These are phyloP conservation scores for Fraxinus anomala DNA, from an alignment of 257 asterid genomes.

Conservation along the genomic window DNA sequence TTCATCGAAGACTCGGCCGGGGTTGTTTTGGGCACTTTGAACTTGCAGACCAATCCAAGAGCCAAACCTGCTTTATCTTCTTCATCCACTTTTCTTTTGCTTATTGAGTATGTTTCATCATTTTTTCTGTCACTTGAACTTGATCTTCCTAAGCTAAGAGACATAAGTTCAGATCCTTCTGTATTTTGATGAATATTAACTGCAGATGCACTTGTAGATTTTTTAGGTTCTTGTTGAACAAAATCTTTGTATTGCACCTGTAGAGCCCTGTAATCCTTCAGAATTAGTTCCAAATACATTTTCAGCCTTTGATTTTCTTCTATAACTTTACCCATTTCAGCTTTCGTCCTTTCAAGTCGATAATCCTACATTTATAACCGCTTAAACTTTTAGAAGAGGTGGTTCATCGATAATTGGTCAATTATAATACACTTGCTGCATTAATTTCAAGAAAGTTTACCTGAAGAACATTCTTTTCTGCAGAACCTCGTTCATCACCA, in stretches of 20 bases:
- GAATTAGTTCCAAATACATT: conserved; percentile 52
- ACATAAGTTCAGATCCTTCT: conserved; percentile 40
- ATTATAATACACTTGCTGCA: too few species aligned
- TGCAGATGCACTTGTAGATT: conserved; percentile 15
- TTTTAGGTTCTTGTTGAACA: conserved; percentile 41
- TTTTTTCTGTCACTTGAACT: conserved; percentile 43
- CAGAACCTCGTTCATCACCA: too few species aligned
- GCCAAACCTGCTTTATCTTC: conserved; percentile 46
- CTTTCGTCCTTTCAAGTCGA: conserved; percentile 56
- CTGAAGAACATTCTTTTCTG: too few species aligned
- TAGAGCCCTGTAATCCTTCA: conserved; percentile 67
- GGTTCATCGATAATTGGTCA: too few species aligned
- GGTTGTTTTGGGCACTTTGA: conserved; percentile 24
- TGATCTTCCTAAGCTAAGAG: conserved; percentile 65
- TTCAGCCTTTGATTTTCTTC: conserved; percentile 79
- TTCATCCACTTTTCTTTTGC: conserved; percentile 23
- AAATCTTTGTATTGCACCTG: conserved; percentile 64
- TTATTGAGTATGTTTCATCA: conserved; percentile 31
- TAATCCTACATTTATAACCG: conserved; percentile 28
- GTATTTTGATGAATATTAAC: conserved; percentile 1
- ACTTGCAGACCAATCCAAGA: conserved; percentile 62
- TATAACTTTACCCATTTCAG: conserved; percentile 73
- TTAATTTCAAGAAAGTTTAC: too few species aligned
- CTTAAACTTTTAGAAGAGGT: too few species aligned
- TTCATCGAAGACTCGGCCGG: conserved; percentile 34